Conservation (phyloP, 441 rosid species). For the Monsonia emarginata region DNA sequence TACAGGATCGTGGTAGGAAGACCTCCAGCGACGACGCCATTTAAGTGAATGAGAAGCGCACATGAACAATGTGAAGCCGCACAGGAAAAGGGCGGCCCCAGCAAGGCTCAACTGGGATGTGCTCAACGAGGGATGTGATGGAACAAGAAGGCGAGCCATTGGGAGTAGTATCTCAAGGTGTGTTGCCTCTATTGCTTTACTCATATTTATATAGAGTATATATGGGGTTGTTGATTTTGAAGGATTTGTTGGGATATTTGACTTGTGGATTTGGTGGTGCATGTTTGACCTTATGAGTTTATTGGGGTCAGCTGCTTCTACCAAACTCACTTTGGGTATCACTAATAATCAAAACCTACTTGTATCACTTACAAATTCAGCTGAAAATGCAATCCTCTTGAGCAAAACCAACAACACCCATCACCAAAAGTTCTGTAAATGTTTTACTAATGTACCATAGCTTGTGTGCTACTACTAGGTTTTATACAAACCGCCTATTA, state of each 20-base stretch:
- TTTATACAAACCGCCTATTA: too few relatives aligned
- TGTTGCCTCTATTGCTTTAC: too few relatives aligned
- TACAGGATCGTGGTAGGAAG: constrained; percentile 44
- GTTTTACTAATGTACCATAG: neutral
- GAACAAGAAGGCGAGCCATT: constrained; percentile 48
- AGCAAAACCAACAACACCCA: neutral
- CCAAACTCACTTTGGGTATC: constrained; percentile 26
- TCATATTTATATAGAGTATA: too few relatives aligned
- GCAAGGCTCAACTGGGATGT: constrained; percentile 37
- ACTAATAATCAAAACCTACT: neutral
- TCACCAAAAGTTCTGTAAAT: neutral
- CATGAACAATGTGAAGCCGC: constrained; percentile 37
- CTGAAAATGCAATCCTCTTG: neutral
- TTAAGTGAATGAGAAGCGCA: constrained; percentile 57
- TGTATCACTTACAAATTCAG: neutral
- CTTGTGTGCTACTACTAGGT: too few relatives aligned
- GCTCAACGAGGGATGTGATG: constrained; percentile 8
- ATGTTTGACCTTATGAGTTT: too few relatives aligned
- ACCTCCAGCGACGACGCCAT: constrained; percentile 38
- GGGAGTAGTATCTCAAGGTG: too few relatives aligned
- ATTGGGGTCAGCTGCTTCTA: neutral
- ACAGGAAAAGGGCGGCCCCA: constrained; percentile 31
- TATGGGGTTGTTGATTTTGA: too few relatives aligned
- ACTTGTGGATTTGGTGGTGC: neutral
- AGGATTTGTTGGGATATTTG: neutral